These are phyloP conservation scores for Cladochytrium replicatum DNA, from an alignment of 192 early-diverging fungal genomes.

Conservation along the genomic window DNA sequence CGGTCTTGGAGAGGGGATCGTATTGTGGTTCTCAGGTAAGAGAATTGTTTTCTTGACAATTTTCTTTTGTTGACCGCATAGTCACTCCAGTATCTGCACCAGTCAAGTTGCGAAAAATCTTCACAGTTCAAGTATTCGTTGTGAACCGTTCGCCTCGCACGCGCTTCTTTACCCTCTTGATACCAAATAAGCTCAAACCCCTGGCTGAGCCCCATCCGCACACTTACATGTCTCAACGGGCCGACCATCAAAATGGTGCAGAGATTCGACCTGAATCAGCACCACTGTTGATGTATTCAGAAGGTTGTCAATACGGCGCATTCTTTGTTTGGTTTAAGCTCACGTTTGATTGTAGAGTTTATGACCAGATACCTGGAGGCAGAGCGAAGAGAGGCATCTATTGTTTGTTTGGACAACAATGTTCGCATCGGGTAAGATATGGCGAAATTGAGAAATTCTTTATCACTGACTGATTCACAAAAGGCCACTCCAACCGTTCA, in stretches of 20 bases:
- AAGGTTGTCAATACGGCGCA: not conserved
- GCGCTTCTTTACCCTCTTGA: conserved; percentile 9
- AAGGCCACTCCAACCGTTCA: conserved; percentile 9
- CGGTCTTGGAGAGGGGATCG: conserved; percentile 1
- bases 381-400: conserved; percentile 17
- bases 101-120: conserved; percentile 19
- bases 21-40: conserved; percentile 5
- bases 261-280: not conserved
- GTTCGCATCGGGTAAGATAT: conserved; percentile 22
- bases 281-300: not conserved
- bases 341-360: conserved; percentile 6
- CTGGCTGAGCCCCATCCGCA: not conserved
- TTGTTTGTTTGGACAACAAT: conserved; percentile 28
- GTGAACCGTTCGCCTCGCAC: conserved; percentile 13
- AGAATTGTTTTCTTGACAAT: not conserved
- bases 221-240: not conserved
- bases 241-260: too few species aligned
- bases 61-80: not conserved
- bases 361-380: conserved; percentile 1
- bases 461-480: not conserved
- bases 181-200: conserved; percentile 11
- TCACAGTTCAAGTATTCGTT: conserved; percentile 26
- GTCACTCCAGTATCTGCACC: conserved; percentile 16
- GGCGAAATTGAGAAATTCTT: conserved; percentile 1
- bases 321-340: not conserved